Conservation (phyloP, 352 stramenopile genomes). For the Pythium chondricola region DNA sequence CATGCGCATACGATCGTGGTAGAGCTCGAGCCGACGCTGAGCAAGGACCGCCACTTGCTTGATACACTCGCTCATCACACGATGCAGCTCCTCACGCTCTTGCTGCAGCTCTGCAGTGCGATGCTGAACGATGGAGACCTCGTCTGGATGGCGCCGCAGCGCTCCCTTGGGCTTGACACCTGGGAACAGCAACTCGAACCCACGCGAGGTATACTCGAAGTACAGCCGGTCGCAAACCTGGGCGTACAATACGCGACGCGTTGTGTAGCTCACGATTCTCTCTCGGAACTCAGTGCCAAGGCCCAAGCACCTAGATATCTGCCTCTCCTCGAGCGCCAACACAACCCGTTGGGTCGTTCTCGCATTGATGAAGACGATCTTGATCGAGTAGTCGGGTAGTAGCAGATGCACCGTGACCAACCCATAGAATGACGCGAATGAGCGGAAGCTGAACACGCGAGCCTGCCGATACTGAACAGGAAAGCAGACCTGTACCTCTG, state of each 20-base stretch:
- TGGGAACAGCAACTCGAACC: constrained; percentile 38
- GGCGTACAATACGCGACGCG: constrained; percentile 11
- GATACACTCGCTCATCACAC: constrained; percentile 11
- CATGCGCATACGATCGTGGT: constrained; percentile 1
- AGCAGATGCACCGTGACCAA: constrained; percentile 24
- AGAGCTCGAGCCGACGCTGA: constrained; percentile 20
- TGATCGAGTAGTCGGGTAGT: constrained; percentile 19
- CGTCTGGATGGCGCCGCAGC: constrained; percentile 22
- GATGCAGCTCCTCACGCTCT: constrained; percentile 2
- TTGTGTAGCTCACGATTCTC: constrained; percentile 6
- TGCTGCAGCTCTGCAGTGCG: constrained; percentile 4
- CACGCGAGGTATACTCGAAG: constrained; percentile 35
- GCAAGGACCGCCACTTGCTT: constrained; percentile 14
- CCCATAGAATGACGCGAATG: constrained; percentile 26
- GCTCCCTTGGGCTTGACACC: constrained; percentile 26
- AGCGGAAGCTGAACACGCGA: constrained; percentile 26
- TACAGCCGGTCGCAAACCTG: constrained; percentile 32
- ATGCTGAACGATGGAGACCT: constrained; percentile 13
- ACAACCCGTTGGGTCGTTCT: constrained; percentile 4
- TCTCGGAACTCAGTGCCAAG: constrained; percentile 7
- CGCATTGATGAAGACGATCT: constrained; percentile 20
- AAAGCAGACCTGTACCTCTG: constrained; percentile 16
- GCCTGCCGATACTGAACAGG: constrained; percentile 28
- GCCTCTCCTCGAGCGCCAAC: constrained; percentile 10
- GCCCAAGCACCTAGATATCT: constrained; percentile 9